Evolutionary conservation across 257 asterid species (phyloP).

Genomic region (Nicotiana noctiflora): DNA sequence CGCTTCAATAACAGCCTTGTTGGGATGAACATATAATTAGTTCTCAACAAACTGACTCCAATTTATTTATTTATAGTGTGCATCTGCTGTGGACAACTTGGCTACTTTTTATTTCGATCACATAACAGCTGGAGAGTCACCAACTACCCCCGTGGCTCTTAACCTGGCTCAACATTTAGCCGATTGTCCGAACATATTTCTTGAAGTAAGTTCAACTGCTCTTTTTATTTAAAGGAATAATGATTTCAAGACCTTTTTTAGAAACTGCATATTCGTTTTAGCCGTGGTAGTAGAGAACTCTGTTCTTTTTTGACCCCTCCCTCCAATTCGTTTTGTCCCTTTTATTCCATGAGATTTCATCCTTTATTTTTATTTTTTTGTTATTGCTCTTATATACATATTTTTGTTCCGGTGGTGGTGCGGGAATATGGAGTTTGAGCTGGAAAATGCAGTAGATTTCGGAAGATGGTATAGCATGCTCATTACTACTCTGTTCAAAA

Average conservation of each 20-base stretch:
- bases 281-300: not conserved
- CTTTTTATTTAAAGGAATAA: not conserved
- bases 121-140: conserved; percentile 70
- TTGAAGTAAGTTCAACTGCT: conserved; percentile 52
- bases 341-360: conserved; percentile 1
- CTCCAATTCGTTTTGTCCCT: not conserved
- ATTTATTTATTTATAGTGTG: conserved; percentile 47
- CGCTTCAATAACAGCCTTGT: not conserved
- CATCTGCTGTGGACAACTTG: conserved; percentile 82
- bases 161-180: conserved; percentile 78
- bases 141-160: conserved; percentile 65
- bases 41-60: not conserved
- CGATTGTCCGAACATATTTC: conserved; percentile 77
- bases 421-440: not conserved
- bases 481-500: not conserved
- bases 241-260: not conserved
- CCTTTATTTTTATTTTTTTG: not conserved
- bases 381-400: not conserved
- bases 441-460: not conserved
- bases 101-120: conserved; percentile 82
- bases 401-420: not conserved
- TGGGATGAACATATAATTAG: not conserved
- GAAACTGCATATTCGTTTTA: not conserved
- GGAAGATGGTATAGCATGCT: not conserved
- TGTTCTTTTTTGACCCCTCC: not conserved